Conservation (phyloP, 1,284 basidiomycete genomes). For the Ganoderma meredithae region DNA sequence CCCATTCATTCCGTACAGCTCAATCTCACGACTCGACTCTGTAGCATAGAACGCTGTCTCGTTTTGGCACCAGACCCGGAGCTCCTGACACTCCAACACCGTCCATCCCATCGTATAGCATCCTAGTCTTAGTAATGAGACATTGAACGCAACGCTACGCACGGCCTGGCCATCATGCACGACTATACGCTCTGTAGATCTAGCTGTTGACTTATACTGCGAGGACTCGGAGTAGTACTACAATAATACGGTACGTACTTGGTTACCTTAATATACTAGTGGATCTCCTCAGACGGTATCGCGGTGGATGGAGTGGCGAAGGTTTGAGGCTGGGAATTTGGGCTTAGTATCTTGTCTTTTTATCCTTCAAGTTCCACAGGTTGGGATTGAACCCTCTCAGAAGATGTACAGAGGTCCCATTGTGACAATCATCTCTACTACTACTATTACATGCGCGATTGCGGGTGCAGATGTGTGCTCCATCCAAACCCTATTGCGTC, state of each 20-base stretch:
- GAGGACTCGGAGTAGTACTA: conserved; percentile 4
- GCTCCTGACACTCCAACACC: neutral
- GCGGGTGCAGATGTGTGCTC: neutral
- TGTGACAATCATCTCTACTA: conserved; percentile 8
- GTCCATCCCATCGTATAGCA: neutral
- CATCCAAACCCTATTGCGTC: conserved; percentile 53
- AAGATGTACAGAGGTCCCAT: neutral
- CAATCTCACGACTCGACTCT: conserved; percentile 4
- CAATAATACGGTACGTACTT: conserved; percentile 4
- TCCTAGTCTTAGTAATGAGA: neutral
- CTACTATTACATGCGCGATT: conserved; percentile 12
- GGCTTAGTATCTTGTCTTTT: neutral
- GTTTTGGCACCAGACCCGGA: neutral
- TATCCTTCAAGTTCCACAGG: neutral
- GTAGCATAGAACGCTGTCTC: conserved; percentile 4
- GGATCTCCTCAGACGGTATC: neutral
- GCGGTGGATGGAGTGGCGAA: neutral
- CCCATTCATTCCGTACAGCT: neutral
- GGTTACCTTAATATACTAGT: neutral
- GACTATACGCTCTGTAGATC: conserved; percentile 8
- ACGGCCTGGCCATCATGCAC: conserved; percentile 1
- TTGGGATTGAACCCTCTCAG: neutral
- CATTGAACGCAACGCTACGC: neutral
- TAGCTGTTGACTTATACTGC: conserved; percentile 5
- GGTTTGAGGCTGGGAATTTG: neutral